phyloP scores from a whole-genome alignment of 345 rosid genomes.

The Bruguiera parviflora region DNA sequence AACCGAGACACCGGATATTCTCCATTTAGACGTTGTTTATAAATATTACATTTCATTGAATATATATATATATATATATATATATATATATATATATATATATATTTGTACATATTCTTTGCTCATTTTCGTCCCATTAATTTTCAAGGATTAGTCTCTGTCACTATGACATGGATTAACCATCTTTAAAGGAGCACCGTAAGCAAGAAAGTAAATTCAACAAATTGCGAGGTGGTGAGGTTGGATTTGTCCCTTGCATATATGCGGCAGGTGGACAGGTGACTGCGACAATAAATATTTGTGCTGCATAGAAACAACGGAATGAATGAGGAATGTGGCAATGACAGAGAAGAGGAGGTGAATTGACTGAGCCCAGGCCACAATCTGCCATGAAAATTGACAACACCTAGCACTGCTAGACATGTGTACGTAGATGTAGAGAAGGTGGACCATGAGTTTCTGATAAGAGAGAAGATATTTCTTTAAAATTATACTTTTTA shows the following conservation, averaged over 20 bases:
- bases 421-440: conserved; percentile 13
- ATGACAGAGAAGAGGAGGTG: neutral
- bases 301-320: conserved; percentile 14
- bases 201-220: neutral
- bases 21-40: too few relatives aligned
- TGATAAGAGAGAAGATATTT: too few relatives aligned
- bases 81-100: too few relatives aligned
- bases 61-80: too few relatives aligned
- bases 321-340: conserved; percentile 24
- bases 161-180: neutral
- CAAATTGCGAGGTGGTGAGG: neutral
- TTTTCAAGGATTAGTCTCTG: conserved; percentile 6
- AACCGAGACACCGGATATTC: too few relatives aligned
- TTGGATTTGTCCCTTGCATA: neutral
- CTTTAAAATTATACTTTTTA: too few relatives aligned
- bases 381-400: conserved; percentile 21
- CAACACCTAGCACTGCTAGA: conserved; percentile 19
- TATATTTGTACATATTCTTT: too few relatives aligned
- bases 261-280: conserved; percentile 16
- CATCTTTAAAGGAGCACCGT: neutral
- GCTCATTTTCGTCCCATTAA: too few relatives aligned
- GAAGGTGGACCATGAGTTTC: conserved; percentile 15
- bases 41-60: too few relatives aligned
- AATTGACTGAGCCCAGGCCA: conserved; percentile 13
- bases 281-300: neutral